Percentiles rank a stretch among this genome's conserved stretches.
Evolutionary conservation across 305 asterid genomes (phyloP).

Genomic region (Fraxinus sp.): DNA sequence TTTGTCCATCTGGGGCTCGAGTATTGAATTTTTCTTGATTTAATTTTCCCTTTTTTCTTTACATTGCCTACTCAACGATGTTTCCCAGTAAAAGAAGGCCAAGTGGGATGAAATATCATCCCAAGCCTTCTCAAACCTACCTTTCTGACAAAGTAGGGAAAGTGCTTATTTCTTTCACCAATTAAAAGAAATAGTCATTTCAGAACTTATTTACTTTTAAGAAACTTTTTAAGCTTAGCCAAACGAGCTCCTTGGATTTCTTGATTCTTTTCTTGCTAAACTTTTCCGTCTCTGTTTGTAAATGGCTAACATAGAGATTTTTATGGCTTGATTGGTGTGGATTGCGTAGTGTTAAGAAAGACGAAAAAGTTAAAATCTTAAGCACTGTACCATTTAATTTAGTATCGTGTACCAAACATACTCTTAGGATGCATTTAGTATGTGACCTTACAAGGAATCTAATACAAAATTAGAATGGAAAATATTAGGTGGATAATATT

Average conservation of each 20-base stretch:
- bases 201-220: not conserved
- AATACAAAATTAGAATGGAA: not conserved
- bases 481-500: not conserved
- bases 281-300: not conserved
- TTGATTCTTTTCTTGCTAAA: not conserved
- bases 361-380: not conserved
- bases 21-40: not conserved
- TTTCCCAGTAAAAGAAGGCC: not conserved
- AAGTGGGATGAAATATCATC: not conserved
- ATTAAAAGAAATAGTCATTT: not conserved
- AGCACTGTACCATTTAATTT: not conserved
- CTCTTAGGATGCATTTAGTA: not conserved
- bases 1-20: not conserved
- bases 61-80: not conserved
- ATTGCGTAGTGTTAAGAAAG: not conserved
- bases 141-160: not conserved
- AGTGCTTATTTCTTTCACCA: not conserved
- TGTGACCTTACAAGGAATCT: not conserved
- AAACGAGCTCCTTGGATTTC: not conserved
- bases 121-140: not conserved
- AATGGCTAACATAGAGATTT: not conserved
- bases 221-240: not conserved
- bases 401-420: not conserved
- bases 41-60: not conserved
- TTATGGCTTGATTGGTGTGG: not conserved